These are phyloP conservation scores for Trichosporon ovoides DNA, from an alignment of 1,284 basidiomycete species.

Conservation along the genomic window DNA sequence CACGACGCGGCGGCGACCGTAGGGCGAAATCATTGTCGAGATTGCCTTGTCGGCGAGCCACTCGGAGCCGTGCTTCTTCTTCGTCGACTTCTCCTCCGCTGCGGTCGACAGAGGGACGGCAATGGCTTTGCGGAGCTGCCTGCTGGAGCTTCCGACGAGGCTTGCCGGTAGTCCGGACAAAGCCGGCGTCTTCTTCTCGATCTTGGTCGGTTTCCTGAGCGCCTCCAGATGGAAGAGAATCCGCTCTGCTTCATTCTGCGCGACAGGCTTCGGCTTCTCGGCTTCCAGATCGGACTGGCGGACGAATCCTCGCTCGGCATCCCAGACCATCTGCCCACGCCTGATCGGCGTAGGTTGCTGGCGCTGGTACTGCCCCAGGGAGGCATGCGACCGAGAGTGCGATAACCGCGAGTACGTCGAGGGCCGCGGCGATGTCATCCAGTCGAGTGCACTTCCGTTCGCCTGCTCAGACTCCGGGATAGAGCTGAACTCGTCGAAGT, in stretches of 20 bases:
- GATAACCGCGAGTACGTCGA: slow-evolving; percentile 5
- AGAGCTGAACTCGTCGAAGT: slow-evolving; percentile 23
- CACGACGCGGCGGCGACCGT: slow-evolving; percentile 38
- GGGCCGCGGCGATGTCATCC: slow-evolving; percentile 3
- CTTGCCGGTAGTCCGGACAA: slow-evolving; percentile 21
- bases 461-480: slow-evolving; percentile 6
- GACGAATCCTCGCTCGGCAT: slow-evolving; percentile 40
- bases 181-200: slow-evolving; percentile 3
- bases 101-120: slow-evolving; percentile 44
- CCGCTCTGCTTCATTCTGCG: slow-evolving; percentile 44
- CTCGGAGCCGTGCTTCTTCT: slow-evolving; percentile 16
- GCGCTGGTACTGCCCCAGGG: slow-evolving; percentile 13
- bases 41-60: slow-evolving; percentile 26
- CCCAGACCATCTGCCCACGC: slow-evolving; percentile 45
- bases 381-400: neutral
- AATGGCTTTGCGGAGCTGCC: slow-evolving; percentile 39
- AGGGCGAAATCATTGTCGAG: slow-evolving; percentile 46
- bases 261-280: slow-evolving; percentile 26
- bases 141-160: slow-evolving; percentile 39
- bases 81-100: slow-evolving; percentile 30
- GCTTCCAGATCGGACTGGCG: slow-evolving; percentile 32
- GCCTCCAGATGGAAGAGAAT: slow-evolving; percentile 45
- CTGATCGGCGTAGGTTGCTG: slow-evolving; percentile 31
- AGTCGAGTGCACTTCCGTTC: neutral
- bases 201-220: slow-evolving; percentile 30